Conservation (phyloP, 495 filamentous ascomycete genomes). For the Neurospora hispaniola region DNA sequence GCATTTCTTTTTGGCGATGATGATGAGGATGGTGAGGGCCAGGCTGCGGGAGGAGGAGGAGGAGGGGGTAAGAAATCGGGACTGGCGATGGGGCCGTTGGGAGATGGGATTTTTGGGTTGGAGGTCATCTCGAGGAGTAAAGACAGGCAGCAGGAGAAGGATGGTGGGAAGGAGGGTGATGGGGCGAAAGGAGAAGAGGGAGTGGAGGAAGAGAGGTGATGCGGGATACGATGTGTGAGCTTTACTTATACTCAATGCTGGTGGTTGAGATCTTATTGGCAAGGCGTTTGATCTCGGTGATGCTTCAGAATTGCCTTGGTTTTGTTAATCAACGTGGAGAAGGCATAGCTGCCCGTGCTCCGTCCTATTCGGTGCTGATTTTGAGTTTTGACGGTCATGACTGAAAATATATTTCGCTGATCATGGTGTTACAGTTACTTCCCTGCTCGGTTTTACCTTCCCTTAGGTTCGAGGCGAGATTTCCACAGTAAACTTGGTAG, state of each 20-base stretch:
- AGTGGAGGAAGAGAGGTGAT: too few species aligned
- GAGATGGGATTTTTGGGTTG: conserved; percentile 36
- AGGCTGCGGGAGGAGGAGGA: conserved; percentile 13
- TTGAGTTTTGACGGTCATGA: not conserved
- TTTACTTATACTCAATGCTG: too few species aligned
- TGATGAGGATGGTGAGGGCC: conserved; percentile 13
- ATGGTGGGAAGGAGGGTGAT: not conserved
- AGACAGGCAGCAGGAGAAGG: not conserved
- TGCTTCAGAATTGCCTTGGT: not conserved
- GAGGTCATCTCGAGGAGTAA: conserved; percentile 27
- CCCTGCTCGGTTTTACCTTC: not conserved
- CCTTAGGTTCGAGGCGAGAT: not conserved
- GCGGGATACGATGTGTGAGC: too few species aligned
- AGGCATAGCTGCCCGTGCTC: not conserved
- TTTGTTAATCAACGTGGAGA: not conserved
- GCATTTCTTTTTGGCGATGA: conserved; percentile 49
- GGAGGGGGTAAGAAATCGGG: conserved; percentile 10
- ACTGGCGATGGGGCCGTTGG: conserved; percentile 3
- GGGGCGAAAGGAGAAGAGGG: too few species aligned
- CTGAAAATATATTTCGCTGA: not conserved
- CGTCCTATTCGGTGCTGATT: not conserved
- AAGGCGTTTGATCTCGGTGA: not conserved
- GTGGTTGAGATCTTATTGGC: not conserved
- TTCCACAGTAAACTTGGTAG: not conserved
- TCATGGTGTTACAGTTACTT: not conserved